phyloP scores from a whole-genome alignment of 805 yeast species.

The Pichia eremophila region DNA sequence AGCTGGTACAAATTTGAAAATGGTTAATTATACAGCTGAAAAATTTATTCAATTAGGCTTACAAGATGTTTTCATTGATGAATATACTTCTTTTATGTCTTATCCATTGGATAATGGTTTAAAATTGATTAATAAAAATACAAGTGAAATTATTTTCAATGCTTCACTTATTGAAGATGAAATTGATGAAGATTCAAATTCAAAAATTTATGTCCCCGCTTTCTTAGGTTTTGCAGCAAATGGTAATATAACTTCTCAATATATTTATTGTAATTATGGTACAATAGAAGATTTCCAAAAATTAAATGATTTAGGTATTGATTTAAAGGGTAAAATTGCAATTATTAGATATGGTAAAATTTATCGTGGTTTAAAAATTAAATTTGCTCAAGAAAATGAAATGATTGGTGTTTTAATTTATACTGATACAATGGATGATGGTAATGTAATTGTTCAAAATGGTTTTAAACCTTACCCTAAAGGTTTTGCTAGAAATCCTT shows the following conservation, averaged over 20 bases:
- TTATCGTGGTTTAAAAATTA: conserved; percentile 67
- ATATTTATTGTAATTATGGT: conserved; percentile 65
- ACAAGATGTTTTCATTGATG: conserved; percentile 36
- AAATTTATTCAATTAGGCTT: conserved; percentile 56
- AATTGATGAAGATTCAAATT: conserved; percentile 39
- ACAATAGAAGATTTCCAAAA: conserved; percentile 46
- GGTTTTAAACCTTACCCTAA: conserved; percentile 61
- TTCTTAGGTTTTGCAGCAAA: conserved; percentile 70
- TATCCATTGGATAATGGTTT: conserved; percentile 51
- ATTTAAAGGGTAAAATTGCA: conserved; percentile 49
- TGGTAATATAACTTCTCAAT: conserved; percentile 63
- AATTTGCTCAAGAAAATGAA: conserved; percentile 66
- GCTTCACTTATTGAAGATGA: conserved; percentile 48
- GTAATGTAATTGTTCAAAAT: conserved; percentile 38
- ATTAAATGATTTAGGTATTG: conserved; percentile 38
- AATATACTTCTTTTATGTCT: conserved; percentile 54
- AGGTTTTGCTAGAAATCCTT: conserved; percentile 73
- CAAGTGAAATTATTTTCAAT: conserved; percentile 29
- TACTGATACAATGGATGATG: conserved; percentile 63
- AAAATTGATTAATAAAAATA: conserved; percentile 26
- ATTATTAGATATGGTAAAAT: conserved; percentile 57
- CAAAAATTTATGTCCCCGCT: conserved; percentile 49
- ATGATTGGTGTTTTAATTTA: conserved; percentile 59
- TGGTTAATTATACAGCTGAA: conserved; percentile 49
- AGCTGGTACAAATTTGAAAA: conserved; percentile 42